Percentiles rank a stretch among this genome's conserved stretches.
Conservation (phyloP, 345 rosid species). For the Isatis tinctoria region DNA sequence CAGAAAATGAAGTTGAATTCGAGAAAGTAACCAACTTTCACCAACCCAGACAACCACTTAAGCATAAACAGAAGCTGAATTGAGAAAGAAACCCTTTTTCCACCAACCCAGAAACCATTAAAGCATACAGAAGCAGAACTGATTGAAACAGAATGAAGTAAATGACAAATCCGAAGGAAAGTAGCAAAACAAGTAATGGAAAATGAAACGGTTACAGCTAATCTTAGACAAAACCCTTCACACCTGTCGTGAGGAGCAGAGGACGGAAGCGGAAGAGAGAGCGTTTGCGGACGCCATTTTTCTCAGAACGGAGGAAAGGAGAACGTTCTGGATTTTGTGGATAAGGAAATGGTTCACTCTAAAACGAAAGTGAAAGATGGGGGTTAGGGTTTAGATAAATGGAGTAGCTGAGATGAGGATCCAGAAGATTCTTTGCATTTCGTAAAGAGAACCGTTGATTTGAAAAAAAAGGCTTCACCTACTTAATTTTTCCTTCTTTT, state of each 20-base stretch:
- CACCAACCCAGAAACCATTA: constrained; percentile 13
- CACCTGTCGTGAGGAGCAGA: constrained; percentile 84
- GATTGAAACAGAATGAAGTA: background rate
- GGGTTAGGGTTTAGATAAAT: constrained; percentile 53
- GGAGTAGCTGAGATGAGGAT: constrained; percentile 28
- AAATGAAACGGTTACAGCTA: background rate
- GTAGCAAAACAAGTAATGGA: background rate
- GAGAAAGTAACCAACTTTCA: background rate
- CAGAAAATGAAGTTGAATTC: background rate
- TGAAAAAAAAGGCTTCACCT: constrained; percentile 7
- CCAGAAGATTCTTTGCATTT: constrained; percentile 58
- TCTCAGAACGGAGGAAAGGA: background rate
- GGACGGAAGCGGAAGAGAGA: constrained; percentile 57
- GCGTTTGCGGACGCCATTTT: constrained; percentile 80
- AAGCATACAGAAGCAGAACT: background rate
- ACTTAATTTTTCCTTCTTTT: background rate
- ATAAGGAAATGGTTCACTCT: constrained; percentile 37
- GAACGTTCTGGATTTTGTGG: background rate
- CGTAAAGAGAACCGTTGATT: constrained; percentile 29
- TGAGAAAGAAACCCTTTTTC: background rate
- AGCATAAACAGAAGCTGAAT: background rate
- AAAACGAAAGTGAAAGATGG: background rate
- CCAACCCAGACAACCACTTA: background rate
- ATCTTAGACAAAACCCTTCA: background rate
- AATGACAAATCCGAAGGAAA: background rate